Percentiles rank a stretch among this genome's conserved stretches.
These are phyloP conservation scores for Mortierella sp. DNA, from an alignment of 371 early-diverging fungal species.

Conservation along the genomic window DNA sequence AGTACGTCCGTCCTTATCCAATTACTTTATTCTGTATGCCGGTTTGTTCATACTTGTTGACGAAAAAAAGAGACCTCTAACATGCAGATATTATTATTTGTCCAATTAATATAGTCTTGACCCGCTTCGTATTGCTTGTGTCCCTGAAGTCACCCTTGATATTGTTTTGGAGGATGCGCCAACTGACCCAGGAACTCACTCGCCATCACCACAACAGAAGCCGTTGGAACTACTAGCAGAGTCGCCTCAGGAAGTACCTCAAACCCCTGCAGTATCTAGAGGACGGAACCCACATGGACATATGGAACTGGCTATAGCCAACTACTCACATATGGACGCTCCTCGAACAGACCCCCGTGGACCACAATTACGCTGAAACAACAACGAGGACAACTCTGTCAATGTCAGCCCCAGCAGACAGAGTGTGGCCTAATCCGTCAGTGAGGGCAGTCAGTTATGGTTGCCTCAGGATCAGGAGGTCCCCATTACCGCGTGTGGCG, in stretches of 20 bases:
- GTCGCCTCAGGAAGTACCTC: background rate
- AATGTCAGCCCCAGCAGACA: background rate
- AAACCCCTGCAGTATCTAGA: background rate
- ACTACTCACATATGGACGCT: background rate
- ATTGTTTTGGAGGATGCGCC: background rate
- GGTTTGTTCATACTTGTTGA: no score
- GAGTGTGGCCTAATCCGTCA: background rate
- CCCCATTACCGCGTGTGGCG: no score
- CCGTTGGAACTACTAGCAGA: background rate
- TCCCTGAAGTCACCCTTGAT: background rate
- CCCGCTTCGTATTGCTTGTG: background rate
- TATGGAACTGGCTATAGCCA: background rate
- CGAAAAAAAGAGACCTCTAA: background rate
- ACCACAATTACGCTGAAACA: background rate
- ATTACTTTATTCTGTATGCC: background rate
- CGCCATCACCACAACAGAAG: background rate
- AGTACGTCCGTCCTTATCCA: constrained; percentile 1
- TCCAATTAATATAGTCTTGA: background rate
- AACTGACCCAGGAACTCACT: background rate
- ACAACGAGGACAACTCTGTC: background rate
- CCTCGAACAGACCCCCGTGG: background rate
- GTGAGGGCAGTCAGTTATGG: background rate
- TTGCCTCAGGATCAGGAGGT: background rate
- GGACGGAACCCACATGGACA: background rate
- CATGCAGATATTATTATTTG: background rate